Evolutionary conservation across 1,139 yeast genomes (phyloP).

Genomic region (Yamadazyma aaseri): DNA sequence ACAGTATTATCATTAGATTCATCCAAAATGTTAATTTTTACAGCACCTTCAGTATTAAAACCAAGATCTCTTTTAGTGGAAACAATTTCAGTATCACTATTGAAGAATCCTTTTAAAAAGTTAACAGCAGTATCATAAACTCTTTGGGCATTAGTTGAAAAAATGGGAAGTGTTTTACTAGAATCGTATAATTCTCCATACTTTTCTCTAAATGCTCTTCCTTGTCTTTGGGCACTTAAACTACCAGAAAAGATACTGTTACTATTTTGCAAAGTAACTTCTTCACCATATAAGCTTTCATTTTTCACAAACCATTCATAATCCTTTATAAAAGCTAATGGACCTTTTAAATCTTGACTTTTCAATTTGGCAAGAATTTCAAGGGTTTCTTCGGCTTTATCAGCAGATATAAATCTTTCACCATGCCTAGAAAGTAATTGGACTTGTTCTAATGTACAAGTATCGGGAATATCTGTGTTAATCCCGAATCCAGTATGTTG

Average conservation of each 20-base stretch:
- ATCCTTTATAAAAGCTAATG: constrained; percentile 31
- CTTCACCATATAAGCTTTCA: constrained; percentile 26
- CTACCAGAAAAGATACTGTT: constrained; percentile 30
- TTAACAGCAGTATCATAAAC: constrained; percentile 28
- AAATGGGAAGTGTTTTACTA: constrained; percentile 26
- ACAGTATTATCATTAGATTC: constrained; percentile 30
- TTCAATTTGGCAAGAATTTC: constrained; percentile 15
- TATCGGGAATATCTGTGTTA: constrained; percentile 45
- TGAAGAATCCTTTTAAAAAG: constrained; percentile 35
- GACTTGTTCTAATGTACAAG: constrained; percentile 62
- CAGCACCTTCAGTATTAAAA: constrained; percentile 18
- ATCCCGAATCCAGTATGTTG: constrained; percentile 48
- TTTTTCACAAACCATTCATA: constrained; percentile 33
- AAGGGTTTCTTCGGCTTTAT: constrained; percentile 26
- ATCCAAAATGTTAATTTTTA: constrained; percentile 23
- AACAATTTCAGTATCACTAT: constrained; percentile 10
- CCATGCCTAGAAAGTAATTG: constrained; percentile 68
- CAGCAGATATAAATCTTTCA: constrained; percentile 59
- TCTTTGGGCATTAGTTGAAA: constrained; percentile 33
- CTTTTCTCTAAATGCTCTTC: constrained; percentile 32
- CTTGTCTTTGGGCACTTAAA: constrained; percentile 33
- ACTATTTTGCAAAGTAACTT: constrained; percentile 29
- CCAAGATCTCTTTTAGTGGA: constrained; percentile 15
- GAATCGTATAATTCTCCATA: constrained; percentile 28
- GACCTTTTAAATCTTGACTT: constrained; percentile 23